phyloP scores from a whole-genome alignment of 345 rosid species.

The Eucalyptus curtisii region DNA sequence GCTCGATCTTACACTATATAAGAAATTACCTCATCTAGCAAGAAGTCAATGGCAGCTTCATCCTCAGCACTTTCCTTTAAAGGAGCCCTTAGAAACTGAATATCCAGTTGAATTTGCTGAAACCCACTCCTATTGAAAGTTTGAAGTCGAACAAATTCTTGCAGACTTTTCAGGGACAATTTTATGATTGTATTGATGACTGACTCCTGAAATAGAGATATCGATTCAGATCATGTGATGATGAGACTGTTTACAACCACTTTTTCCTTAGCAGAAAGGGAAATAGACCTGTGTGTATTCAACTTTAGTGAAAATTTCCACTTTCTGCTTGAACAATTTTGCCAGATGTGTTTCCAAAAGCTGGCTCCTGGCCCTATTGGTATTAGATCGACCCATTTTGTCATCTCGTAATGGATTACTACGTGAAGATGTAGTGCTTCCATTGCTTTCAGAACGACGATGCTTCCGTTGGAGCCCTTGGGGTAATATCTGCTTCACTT shows the following conservation, averaged over 20 bases:
- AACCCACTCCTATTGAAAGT: constrained; percentile 94
- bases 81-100: constrained; percentile 77
- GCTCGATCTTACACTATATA: neutral
- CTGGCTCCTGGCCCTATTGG: constrained; percentile 87
- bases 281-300: constrained; percentile 80
- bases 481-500: constrained; percentile 82
- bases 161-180: constrained; percentile 83
- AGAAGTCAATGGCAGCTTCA: constrained; percentile 85
- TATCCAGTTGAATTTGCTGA: constrained; percentile 96
- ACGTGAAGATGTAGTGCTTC: constrained; percentile 79
- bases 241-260: neutral
- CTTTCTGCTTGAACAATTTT: constrained; percentile 94
- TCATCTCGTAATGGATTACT: constrained; percentile 83
- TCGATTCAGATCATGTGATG: neutral
- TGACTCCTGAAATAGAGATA: constrained; percentile 62
- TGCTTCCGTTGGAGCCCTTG: constrained; percentile 69
- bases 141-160: constrained; percentile 88
- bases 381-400: constrained; percentile 52
- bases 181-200: constrained; percentile 63
- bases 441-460: constrained; percentile 85
- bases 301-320: constrained; percentile 92
- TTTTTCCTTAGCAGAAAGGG: neutral
- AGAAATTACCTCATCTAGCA: constrained; percentile 80
- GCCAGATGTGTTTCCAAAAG: constrained; percentile 98
- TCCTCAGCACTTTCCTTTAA: constrained; percentile 64